These are phyloP conservation scores for Triangularia verruculosa DNA, from an alignment of 2,329 filamentous ascomycete genomes.

Conservation along the genomic window DNA sequence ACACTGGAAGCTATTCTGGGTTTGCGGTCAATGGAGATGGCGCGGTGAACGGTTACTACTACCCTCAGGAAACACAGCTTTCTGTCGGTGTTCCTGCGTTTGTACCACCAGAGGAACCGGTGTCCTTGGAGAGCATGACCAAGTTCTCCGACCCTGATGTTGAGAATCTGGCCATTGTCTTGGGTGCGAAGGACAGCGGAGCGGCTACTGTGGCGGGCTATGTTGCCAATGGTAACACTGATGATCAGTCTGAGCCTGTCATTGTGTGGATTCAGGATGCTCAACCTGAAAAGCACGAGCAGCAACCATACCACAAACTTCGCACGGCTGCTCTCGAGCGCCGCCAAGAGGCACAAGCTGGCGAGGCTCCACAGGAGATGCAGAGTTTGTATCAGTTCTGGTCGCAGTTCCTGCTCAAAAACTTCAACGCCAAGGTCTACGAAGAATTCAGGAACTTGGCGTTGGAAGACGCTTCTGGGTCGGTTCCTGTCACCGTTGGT, in stretches of 20 bases:
- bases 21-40: conserved; percentile 32
- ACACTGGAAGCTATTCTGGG: conserved; percentile 32
- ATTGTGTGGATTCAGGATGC: conserved; percentile 23
- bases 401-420: conserved; percentile 67
- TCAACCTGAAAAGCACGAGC: conserved; percentile 17
- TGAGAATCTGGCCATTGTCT: conserved; percentile 31
- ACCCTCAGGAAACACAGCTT: conserved; percentile 48
- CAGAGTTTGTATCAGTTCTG: conserved; percentile 71
- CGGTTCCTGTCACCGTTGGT: conserved; percentile 48
- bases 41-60: conserved; percentile 40
- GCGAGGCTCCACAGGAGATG: conserved; percentile 53
- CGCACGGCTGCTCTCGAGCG: conserved; percentile 39
- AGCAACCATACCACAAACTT: conserved; percentile 35
- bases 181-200: conserved; percentile 22
- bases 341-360: conserved; percentile 33
- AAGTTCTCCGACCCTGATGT: conserved; percentile 34
- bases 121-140: conserved; percentile 34
- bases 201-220: conserved; percentile 15
- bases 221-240: not conserved
- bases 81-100: conserved; percentile 65
- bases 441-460: conserved; percentile 68
- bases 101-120: conserved; percentile 39
- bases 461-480: conserved; percentile 57
- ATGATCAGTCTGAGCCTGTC: conserved; percentile 4
- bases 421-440: conserved; percentile 75